phyloP scores from a whole-genome alignment of 148 eudicot species.

The Silene uniflora region DNA sequence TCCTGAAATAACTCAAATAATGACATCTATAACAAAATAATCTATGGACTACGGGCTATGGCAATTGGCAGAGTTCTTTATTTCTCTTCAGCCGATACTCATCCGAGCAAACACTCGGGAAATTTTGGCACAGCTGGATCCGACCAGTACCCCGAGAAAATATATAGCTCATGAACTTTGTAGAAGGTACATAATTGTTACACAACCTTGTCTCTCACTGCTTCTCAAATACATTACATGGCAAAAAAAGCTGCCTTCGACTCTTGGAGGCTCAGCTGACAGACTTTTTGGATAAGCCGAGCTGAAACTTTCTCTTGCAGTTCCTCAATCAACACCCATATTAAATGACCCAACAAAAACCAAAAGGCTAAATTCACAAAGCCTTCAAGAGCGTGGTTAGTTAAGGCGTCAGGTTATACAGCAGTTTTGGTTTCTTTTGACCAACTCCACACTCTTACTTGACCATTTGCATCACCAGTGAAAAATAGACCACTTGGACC shows the following conservation, averaged over 20 bases:
- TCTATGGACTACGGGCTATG: too few relatives aligned
- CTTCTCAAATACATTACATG: conserved; percentile 13
- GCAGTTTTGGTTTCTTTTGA: conserved; percentile 40
- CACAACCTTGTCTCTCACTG: conserved; percentile 19
- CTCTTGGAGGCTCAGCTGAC: conserved; percentile 8
- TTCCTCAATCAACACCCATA: conserved; percentile 13
- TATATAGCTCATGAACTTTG: neutral
- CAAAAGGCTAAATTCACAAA: neutral
- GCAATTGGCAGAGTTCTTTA: neutral
- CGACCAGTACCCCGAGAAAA: neutral
- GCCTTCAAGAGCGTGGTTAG: neutral
- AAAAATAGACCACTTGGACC: conserved; percentile 78
- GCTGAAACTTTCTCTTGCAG: conserved; percentile 10
- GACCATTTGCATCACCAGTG: conserved; percentile 82
- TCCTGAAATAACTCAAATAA: conserved; percentile 1
- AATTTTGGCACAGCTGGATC: neutral
- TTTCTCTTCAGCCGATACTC: neutral
- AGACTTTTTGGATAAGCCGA: conserved; percentile 5
- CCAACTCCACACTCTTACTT: conserved; percentile 90
- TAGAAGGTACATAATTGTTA: conserved; percentile 13
- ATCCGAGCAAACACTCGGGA: neutral
- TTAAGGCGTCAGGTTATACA: conserved; percentile 9
- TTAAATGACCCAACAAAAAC: neutral
- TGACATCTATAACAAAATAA: neutral
- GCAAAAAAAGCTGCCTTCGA: conserved; percentile 8